Evolutionary conservation across 768 basidiomycete genomes (phyloP).

Genomic region (Basidioascus undulatus): DNA sequence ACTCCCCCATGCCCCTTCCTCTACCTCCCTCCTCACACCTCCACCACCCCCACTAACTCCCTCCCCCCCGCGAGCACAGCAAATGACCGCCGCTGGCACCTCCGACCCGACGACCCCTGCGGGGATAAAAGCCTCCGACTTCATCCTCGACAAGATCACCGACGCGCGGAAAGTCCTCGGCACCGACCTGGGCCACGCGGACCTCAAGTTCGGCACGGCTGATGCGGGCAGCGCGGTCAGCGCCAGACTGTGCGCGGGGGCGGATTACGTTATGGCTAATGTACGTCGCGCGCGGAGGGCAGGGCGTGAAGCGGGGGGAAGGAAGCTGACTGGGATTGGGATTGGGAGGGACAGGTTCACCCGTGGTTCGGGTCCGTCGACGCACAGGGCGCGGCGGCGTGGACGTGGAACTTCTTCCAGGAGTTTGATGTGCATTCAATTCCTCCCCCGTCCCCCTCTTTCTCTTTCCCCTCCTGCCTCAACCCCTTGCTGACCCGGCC

Average conservation of each 20-base stretch:
- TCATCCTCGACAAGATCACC: slow-evolving; percentile 39
- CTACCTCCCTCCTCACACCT: background rate
- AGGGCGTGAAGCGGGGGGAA: no score
- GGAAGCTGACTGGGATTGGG: no score
- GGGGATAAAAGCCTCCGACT: slow-evolving; percentile 26
- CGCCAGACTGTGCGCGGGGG: slow-evolving; percentile 31
- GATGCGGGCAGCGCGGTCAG: slow-evolving; percentile 78
- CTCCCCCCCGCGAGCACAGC: no score
- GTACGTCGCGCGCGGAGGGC: no score
- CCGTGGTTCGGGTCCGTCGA: slow-evolving; percentile 64
- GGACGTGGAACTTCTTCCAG: slow-evolving; percentile 63
- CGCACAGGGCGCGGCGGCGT: slow-evolving; percentile 40
- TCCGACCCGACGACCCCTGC: slow-evolving; percentile 5
- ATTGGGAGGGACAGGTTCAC: slow-evolving; percentile 79
- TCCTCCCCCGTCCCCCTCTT: slow-evolving; percentile 16
- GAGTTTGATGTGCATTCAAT: no score
- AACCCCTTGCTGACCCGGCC: no score
- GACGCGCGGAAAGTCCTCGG: slow-evolving; percentile 28
- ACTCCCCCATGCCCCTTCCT: background rate
- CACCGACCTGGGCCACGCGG: slow-evolving; percentile 24
- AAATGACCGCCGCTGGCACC: background rate
- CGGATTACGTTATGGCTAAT: slow-evolving; percentile 56
- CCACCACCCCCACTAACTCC: no score
- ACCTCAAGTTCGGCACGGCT: slow-evolving; percentile 42
- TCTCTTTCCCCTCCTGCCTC: background rate